Conservation (phyloP, 352 stramenopile genomes). For the Halophytophthora polymorphica region DNA sequence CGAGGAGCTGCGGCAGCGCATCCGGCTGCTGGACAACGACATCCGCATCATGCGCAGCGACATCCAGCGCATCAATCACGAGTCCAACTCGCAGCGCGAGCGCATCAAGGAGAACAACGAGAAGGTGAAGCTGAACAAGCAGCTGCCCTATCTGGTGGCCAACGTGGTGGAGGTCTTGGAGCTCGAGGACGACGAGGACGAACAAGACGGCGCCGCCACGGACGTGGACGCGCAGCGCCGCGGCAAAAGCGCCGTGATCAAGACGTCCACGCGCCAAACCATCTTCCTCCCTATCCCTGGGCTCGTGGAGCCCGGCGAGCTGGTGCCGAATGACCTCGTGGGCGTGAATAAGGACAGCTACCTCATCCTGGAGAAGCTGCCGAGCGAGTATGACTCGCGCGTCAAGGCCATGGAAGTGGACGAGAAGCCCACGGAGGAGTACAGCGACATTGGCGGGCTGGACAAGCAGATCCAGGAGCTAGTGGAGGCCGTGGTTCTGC, state of each 20-base stretch:
- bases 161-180: conserved; percentile 96
- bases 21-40: conserved; percentile 95
- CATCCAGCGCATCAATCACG: conserved; percentile 96
- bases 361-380: conserved; percentile 98
- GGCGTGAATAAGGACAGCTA: conserved; percentile 99
- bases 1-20: conserved; percentile 94
- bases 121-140: conserved; percentile 99
- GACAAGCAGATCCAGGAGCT: conserved; percentile 99
- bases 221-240: conserved; percentile 91
- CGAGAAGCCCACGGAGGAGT: conserved; percentile 93
- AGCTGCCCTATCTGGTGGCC: conserved; percentile 98
- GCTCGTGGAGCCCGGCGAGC: conserved; percentile 92
- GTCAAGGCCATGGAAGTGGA: conserved; percentile 98
- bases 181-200: conserved; percentile 89
- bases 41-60: conserved; percentile 98
- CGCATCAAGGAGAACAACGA: conserved; percentile 99
- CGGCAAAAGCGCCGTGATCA: conserved; percentile 96
- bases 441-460: conserved; percentile 94
- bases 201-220: conserved; percentile 92
- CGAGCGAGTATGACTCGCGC: conserved; percentile 97
- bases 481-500: conserved; percentile 97
- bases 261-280: conserved; percentile 97
- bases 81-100: conserved; percentile 91
- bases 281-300: conserved; percentile 99
- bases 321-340: conserved; percentile 97